Percentiles rank a stretch among this genome's conserved stretches.
These are phyloP conservation scores for Wickerhamiella siamensis DNA, from an alignment of 805 yeast genomes.

Conservation along the genomic window DNA sequence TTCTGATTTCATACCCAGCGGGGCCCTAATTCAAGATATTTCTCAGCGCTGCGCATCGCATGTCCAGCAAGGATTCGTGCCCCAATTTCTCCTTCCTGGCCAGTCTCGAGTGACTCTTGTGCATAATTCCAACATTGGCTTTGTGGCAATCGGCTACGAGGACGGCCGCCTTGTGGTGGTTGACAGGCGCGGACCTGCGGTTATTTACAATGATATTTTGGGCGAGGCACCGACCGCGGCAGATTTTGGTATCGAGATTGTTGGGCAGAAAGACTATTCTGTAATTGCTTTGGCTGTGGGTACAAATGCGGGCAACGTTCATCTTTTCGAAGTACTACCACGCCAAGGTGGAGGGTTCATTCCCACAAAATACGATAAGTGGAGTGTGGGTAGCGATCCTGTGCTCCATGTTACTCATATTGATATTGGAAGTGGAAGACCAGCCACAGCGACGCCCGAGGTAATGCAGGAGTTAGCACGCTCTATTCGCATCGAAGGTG, in stretches of 20 bases:
- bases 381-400: constrained; percentile 37
- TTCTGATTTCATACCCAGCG: constrained; percentile 9
- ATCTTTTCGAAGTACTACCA: constrained; percentile 53
- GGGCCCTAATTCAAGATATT: constrained; percentile 29
- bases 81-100: constrained; percentile 33
- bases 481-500: constrained; percentile 50
- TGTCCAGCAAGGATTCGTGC: constrained; percentile 47
- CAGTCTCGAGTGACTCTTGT: constrained; percentile 44
- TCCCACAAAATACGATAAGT: constrained; percentile 32
- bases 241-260: constrained; percentile 46
- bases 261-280: constrained; percentile 53
- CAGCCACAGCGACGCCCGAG: constrained; percentile 48
- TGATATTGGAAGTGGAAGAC: constrained; percentile 43
- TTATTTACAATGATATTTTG: constrained; percentile 32
- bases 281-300: constrained; percentile 67
- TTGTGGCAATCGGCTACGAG: constrained; percentile 65
- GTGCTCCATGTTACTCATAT: constrained; percentile 45
- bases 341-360: constrained; percentile 34
- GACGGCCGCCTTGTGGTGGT: constrained; percentile 62
- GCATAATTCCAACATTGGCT: constrained; percentile 62
- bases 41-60: constrained; percentile 37
- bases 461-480: constrained; percentile 43
- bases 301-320: constrained; percentile 56
- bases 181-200: constrained; percentile 64
- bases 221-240: constrained; percentile 30